Evolutionary conservation across 306 rosid genomes (phyloP).

Genomic region (Hippophae rhamnoides): DNA sequence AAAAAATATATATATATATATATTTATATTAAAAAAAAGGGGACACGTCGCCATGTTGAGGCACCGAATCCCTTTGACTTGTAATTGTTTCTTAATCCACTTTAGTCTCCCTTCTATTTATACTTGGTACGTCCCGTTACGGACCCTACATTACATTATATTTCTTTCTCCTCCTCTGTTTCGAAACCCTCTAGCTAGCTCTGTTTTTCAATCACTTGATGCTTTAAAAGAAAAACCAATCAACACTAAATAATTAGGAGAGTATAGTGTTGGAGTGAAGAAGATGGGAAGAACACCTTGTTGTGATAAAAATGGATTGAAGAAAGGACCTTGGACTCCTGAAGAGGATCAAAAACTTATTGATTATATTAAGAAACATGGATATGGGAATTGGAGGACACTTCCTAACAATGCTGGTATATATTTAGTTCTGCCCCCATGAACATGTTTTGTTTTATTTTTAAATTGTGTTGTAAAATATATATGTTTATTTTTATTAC

Average conservation of each 20-base stretch:
- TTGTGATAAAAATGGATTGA: constrained; percentile 82
- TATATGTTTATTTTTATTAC: no score
- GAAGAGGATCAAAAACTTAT: constrained; percentile 80
- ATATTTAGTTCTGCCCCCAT: background rate
- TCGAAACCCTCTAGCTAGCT: background rate
- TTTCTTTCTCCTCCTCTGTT: background rate
- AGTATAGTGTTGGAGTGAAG: background rate
- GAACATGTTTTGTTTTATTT: no score
- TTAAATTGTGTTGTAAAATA: no score
- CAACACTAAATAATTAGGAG: background rate
- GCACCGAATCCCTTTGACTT: constrained; percentile 83
- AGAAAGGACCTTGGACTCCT: constrained; percentile 93
- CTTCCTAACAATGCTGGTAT: constrained; percentile 96
- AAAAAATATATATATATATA: background rate
- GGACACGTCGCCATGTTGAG: constrained; percentile 67
- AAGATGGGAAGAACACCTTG: constrained; percentile 93
- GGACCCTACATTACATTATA: constrained; percentile 33
- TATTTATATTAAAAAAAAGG: constrained; percentile 5
- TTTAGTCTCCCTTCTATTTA: constrained; percentile 35
- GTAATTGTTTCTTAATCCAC: background rate
- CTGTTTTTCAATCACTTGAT: background rate
- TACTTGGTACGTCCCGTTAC: constrained; percentile 27
- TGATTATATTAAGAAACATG: constrained; percentile 69
- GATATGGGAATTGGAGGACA: constrained; percentile 93
- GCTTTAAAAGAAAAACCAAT: background rate